Conservation (phyloP, 768 basidiomycete species). For the Wakefieldia striispora region DNA sequence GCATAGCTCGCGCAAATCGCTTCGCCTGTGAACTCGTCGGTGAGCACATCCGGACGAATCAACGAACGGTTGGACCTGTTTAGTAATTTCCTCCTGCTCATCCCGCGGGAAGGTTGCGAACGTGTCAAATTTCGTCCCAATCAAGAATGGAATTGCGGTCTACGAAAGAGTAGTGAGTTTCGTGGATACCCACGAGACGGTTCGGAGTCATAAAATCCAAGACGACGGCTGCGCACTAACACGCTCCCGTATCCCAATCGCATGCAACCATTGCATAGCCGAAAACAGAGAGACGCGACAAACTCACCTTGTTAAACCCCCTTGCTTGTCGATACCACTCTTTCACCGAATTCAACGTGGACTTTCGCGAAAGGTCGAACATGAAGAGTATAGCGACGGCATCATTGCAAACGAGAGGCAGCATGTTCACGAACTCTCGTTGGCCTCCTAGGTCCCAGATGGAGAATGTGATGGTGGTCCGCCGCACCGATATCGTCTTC, state of each 20-base stretch:
- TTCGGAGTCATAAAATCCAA: slow-evolving; percentile 3
- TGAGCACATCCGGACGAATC: slow-evolving; percentile 3
- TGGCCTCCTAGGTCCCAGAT: slow-evolving; percentile 99
- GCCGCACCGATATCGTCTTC: slow-evolving; percentile 97
- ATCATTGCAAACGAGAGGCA: slow-evolving; percentile 97
- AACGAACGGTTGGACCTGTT: slow-evolving; percentile 61
- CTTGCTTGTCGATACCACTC: slow-evolving; percentile 99
- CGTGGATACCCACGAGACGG: slow-evolving; percentile 3
- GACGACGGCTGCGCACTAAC: background rate
- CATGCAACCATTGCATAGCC: background rate
- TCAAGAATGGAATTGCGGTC: slow-evolving; percentile 98
- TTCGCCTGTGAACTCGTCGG: slow-evolving; percentile 63
- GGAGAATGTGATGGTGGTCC: slow-evolving; percentile 98
- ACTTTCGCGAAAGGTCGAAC: slow-evolving; percentile 98
- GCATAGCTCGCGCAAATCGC: slow-evolving; percentile 98
- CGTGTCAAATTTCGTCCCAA: slow-evolving; percentile 98
- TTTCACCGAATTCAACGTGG: slow-evolving; percentile 96
- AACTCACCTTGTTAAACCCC: slow-evolving; percentile 94
- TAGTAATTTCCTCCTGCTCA: slow-evolving; percentile 99
- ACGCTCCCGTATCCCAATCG: background rate
- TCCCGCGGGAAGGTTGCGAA: slow-evolving; percentile 95
- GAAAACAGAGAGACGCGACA: background rate
- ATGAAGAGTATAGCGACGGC: slow-evolving; percentile 99
- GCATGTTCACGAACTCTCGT: slow-evolving; percentile 98
- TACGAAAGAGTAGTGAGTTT: slow-evolving; percentile 32